These are phyloP conservation scores for Pachysandra terminalis DNA, from an alignment of 164 flowering plant species.

Conservation along the genomic window DNA sequence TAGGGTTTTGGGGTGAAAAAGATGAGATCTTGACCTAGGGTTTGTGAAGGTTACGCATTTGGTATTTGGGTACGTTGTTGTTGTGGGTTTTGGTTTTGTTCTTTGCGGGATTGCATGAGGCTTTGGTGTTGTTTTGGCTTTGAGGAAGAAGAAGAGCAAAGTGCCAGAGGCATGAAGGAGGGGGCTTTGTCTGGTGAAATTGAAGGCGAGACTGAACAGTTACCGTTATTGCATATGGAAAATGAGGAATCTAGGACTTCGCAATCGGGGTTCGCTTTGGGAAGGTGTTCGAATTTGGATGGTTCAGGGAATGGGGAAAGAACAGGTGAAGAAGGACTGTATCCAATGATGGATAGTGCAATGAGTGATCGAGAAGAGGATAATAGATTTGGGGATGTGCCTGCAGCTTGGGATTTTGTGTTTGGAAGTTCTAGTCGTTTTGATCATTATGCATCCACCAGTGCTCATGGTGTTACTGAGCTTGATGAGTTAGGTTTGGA, in stretches of 20 bases:
- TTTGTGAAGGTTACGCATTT: constrained; percentile 8
- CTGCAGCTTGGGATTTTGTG: constrained; percentile 13
- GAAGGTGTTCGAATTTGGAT: neutral
- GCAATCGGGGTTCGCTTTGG: constrained; percentile 9
- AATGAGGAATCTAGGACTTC: constrained; percentile 22
- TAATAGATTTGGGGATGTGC: constrained; percentile 8
- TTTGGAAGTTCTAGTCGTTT: constrained; percentile 20
- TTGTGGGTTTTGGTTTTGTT: constrained; percentile 8
- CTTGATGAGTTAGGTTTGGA: constrained; percentile 13
- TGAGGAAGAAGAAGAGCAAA: constrained; percentile 21
- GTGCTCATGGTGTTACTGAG: constrained; percentile 8
- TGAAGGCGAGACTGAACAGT: constrained; percentile 17
- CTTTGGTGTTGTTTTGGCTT: constrained; percentile 52
- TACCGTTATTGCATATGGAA: constrained; percentile 4
- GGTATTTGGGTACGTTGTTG: neutral
- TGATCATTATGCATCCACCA: constrained; percentile 14
- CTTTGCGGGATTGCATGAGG: constrained; percentile 43
- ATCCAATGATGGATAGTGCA: constrained; percentile 3
- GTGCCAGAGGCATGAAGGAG: constrained; percentile 16
- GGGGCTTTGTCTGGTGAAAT: constrained; percentile 9
- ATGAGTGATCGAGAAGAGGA: constrained; percentile 10
- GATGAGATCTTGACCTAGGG: constrained; percentile 18
- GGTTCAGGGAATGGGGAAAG: neutral
- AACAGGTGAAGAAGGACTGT: constrained; percentile 1
- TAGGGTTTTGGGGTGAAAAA: constrained; percentile 11